Evolutionary conservation across 2,329 filamentous ascomycete species (phyloP).

Genomic region (Emydomyces testavorans): DNA sequence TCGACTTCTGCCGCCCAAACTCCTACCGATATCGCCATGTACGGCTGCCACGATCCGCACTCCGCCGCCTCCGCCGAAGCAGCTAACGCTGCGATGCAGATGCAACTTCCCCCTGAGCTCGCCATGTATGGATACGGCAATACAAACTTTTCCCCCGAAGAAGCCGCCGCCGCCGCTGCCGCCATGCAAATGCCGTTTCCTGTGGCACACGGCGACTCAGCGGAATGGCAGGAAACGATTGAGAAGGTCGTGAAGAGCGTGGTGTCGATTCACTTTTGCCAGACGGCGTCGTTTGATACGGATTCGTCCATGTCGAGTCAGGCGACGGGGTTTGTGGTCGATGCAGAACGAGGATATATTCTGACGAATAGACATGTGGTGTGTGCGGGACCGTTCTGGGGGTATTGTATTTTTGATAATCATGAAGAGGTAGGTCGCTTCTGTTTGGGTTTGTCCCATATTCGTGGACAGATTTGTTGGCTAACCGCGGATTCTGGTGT

Average conservation of each 20-base stretch:
- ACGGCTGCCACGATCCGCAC: background rate
- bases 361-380: conserved; percentile 88
- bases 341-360: conserved; percentile 83
- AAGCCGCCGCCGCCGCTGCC: conserved; percentile 37
- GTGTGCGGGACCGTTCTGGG: conserved; percentile 91
- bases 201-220: conserved; percentile 43
- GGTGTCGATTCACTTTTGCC: conserved; percentile 97
- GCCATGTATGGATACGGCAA: conserved; percentile 19
- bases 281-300: conserved; percentile 97
- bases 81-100: conserved; percentile 26
- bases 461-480: background rate
- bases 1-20: conserved; percentile 33
- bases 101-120: conserved; percentile 30
- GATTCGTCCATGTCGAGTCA: conserved; percentile 87
- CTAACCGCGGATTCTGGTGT: conserved; percentile 18
- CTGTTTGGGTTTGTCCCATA: background rate
- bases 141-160: conserved; percentile 20
- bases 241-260: conserved; percentile 90
- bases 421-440: conserved; percentile 57
- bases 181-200: conserved; percentile 18
- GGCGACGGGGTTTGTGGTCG: conserved; percentile 94
- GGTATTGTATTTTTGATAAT: conserved; percentile 96
- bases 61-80: conserved; percentile 32
- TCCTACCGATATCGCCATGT: conserved; percentile 27
- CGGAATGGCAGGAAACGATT: conserved; percentile 92